A percentile compares a stretch with the other conserved stretches of the same genome.
These are phyloP conservation scores for Rhypophila decipiens DNA, from an alignment of 495 filamentous ascomycete genomes.

Conservation along the genomic window DNA sequence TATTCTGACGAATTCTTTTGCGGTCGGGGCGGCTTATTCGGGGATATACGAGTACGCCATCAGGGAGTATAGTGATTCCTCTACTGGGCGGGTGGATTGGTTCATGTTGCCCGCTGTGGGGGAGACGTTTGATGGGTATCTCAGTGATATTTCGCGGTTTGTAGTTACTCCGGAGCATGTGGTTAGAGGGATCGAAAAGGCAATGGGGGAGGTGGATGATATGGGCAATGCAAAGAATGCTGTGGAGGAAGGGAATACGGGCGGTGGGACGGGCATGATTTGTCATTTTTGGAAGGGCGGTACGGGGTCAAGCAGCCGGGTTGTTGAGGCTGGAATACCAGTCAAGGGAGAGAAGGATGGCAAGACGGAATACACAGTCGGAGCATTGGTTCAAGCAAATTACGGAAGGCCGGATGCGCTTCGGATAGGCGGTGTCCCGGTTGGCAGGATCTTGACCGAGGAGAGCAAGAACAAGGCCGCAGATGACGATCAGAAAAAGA, in stretches of 20 bases:
- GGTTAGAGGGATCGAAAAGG: slow-evolving; percentile 36
- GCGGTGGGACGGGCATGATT: slow-evolving; percentile 49
- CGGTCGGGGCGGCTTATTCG: slow-evolving; percentile 41
- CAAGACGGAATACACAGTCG: slow-evolving; percentile 38
- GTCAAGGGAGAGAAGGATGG: slow-evolving; percentile 20
- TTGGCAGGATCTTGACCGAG: slow-evolving; percentile 32
- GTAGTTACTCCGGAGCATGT: slow-evolving; percentile 37
- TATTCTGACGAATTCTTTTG: slow-evolving; percentile 45
- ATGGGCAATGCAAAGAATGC: slow-evolving; percentile 23
- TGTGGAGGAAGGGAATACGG: slow-evolving; percentile 45
- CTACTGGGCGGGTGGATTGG: slow-evolving; percentile 36
- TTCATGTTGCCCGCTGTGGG: slow-evolving; percentile 45
- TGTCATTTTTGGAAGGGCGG: slow-evolving; percentile 48
- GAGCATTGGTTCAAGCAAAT: slow-evolving; percentile 46
- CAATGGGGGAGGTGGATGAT: no score
- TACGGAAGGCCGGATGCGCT: slow-evolving; percentile 41
- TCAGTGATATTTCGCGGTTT: slow-evolving; percentile 40
- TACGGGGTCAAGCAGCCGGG: slow-evolving; percentile 42
- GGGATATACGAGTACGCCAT: slow-evolving; percentile 44
- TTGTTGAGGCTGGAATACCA: slow-evolving; percentile 30
- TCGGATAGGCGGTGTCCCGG: slow-evolving; percentile 41
- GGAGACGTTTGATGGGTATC: slow-evolving; percentile 47
- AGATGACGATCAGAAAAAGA: slow-evolving; percentile 21
- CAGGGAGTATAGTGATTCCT: slow-evolving; percentile 25
- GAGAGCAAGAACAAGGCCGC: slow-evolving; percentile 14